Base-by-base conservation (phyloP, 768 basidiomycete species). In the Rhodocollybia butyracea region DNA sequence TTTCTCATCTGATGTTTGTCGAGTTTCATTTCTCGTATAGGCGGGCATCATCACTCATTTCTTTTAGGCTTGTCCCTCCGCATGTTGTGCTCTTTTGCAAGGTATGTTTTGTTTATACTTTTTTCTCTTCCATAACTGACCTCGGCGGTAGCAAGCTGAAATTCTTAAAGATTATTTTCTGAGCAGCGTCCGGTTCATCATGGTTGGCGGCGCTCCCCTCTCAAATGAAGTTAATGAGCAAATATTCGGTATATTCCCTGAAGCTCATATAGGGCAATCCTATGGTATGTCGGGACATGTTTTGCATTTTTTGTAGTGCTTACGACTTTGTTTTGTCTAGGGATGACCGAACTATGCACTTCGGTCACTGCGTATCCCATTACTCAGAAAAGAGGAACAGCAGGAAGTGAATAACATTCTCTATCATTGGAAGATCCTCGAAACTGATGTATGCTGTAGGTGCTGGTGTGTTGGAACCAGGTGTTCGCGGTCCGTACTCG, bases 281-380 rank as follows among this genome's bases (percentile, higher is more conserved):
- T 85, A 84, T 57, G 83, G 83, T 79, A 51, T 21, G 68, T 42
- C n/a, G n/a, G 22, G 31, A 41, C 13, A 31, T 51, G 21, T 21
- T 21, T 27, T 4, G 27, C 5, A 24, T 22, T 30, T 30, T 50
- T 45, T 39, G 15, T 48, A n/a, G 41, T 27, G 11, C 5, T n/a
- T 11, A 50, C 46, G 7, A 3, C 32, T 22, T 43, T 15, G 45
- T 26, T 21, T 24, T 31, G 1, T 24, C 3, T 46, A 88, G 86
- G 87, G 4, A 78, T 86, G 80, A 89, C 88, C 0, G 88, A 89
- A 63, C 76, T 81, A 0, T 75, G 76, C 54, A 83, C 84, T 0
- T 74, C 79, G 7, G 73, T 78, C 6, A 65, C 75, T 13, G 76
- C 82, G 70, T 80, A 77, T 66, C 68, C 80, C 15, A 69, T 79